phyloP scores from a whole-genome alignment of 345 rosid species.

The Schrenkiella parvula region DNA sequence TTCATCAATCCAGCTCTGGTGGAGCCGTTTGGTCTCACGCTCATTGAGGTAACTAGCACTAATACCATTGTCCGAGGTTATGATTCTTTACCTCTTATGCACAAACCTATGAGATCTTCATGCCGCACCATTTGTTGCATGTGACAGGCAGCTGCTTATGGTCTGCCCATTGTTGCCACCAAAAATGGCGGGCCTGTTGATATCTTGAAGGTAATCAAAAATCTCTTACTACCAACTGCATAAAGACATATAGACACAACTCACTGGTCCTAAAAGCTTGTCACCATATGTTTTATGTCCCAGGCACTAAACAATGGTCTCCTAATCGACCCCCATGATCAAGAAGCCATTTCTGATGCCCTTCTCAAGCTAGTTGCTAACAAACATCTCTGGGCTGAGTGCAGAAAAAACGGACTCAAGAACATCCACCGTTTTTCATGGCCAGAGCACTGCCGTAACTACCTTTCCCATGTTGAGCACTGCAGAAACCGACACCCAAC shows the following conservation, averaged over 20 bases:
- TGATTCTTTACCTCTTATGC: conserved; percentile 40
- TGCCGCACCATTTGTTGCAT: not conserved
- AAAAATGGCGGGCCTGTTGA: conserved; percentile 99
- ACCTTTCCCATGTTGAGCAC: conserved; percentile 77
- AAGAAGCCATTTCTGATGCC: conserved; percentile 83
- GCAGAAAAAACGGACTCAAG: conserved; percentile 90
- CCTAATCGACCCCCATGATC: conserved; percentile 92
- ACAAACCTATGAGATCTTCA: conserved; percentile 15
- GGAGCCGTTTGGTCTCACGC: conserved; percentile 96
- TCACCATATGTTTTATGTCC: not conserved
- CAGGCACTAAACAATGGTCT: conserved; percentile 92
- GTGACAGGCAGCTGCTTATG: conserved; percentile 94
- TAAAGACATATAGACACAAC: not conserved
- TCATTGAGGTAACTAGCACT: conserved; percentile 66
- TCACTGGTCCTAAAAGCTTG: not conserved
- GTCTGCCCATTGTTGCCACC: conserved; percentile 98
- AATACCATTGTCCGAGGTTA: not conserved
- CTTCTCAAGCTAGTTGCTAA: conserved; percentile 88
- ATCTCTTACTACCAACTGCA: not conserved
- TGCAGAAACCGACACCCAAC: conserved; percentile 78
- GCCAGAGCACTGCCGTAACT: conserved; percentile 95
- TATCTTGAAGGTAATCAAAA: conserved; percentile 36
- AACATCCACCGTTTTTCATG: conserved; percentile 92
- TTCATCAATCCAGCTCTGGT: conserved; percentile 97
- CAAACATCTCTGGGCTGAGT: conserved; percentile 84